Evolutionary conservation across 345 rosid genomes (phyloP), one percentile per base, ranked within the genome.

Genomic region (Citrus trifoliata): DNA sequence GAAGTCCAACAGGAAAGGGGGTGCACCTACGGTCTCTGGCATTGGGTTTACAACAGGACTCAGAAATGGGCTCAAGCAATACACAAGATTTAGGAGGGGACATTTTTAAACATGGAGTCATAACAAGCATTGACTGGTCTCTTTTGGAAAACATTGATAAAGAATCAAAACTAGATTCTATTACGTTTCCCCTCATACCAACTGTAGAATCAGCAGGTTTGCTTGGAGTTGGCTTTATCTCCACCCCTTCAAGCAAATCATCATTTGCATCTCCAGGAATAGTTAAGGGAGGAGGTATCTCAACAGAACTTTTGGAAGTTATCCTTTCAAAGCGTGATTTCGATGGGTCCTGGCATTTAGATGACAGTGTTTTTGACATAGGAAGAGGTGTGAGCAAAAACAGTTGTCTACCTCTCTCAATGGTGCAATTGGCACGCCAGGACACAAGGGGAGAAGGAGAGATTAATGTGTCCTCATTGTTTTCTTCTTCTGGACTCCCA

Each of bases 371-470:
- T 75, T 90, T 94, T 0, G 87, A 88, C 8, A 90, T 80, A 13
- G 95, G 93, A 65, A 96, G 85, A 82, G 99, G 98, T 42, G 98
- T 96, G 71, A 96, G 90, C 76, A 89, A 76, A 85, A 94, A 93
- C 67, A 94, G 86, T 73, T 91, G 99, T 74, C 94, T 87, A 32
- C 91, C 88, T 82, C 90, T 90, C 48, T 91, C 94, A 7, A 82
- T 75, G 7, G 88, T 84, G 65, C 91, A 80, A 74, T 85, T 88
- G 73, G 87, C 93, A 80, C 91, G 92, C 98, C 98, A 94, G 10
- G 93, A 84, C 27, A 96, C 98, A 6, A 94, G 90, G 7, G 99
- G 98, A 71, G 98, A 96, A 77, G 98, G 98, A 82, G 99, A 96
- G 64, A 96, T 86, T 79, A 96, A 75, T 2, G 90, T 81, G 73